Evolutionary conservation across 1,284 basidiomycete genomes (phyloP).

Genomic region (Porodaedalea pini): DNA sequence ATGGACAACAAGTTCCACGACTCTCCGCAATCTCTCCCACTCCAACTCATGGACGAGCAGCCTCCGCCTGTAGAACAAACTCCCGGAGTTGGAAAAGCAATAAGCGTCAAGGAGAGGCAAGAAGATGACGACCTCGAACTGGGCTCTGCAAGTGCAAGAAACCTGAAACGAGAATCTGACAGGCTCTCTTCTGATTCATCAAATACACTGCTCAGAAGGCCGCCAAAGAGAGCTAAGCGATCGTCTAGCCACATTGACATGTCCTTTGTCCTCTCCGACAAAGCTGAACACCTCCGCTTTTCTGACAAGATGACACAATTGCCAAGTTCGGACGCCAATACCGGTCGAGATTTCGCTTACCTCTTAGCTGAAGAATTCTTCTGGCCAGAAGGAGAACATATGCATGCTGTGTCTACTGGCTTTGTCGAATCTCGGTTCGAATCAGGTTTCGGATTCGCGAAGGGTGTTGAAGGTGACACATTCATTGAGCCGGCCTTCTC

Average conservation of each 20-base stretch:
- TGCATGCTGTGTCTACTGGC: neutral
- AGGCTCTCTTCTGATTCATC: conserved; percentile 7
- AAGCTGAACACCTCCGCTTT: conserved; percentile 15
- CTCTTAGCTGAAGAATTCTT: conserved; percentile 3
- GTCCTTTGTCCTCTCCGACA: conserved; percentile 20
- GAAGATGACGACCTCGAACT: neutral
- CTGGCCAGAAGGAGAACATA: conserved; percentile 4
- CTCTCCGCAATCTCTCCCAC: conserved; percentile 1
- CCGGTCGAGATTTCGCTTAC: neutral
- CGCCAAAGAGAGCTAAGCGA: conserved; percentile 13
- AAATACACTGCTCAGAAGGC: neutral
- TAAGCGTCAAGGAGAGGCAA: neutral
- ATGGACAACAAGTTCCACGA: neutral
- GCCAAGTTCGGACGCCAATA: neutral
- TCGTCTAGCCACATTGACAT: conserved; percentile 12
- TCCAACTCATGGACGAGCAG: neutral
- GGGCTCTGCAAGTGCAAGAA: neutral
- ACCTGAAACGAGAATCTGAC: conserved; percentile 4
- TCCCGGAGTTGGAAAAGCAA: neutral
- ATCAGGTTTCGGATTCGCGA: neutral
- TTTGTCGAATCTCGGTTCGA: neutral
- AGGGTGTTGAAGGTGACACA: neutral
- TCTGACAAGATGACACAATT: neutral
- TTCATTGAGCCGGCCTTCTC: neutral
- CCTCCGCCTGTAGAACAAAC: neutral